These are phyloP conservation scores for Penicillium sp. DNA, from an alignment of 2,329 filamentous ascomycete species.

Conservation along the genomic window DNA sequence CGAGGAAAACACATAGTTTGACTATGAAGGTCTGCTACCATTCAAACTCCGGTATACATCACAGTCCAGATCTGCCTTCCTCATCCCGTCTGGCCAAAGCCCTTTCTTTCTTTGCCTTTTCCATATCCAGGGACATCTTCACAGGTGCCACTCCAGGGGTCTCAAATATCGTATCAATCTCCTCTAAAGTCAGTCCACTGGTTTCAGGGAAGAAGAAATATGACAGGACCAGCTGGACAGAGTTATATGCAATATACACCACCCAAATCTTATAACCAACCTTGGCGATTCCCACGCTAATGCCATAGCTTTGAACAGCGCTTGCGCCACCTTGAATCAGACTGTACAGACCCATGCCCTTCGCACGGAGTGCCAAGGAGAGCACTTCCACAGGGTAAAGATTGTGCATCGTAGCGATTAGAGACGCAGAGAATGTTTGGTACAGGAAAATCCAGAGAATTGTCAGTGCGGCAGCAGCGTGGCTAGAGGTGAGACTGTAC, in stretches of 20 bases:
- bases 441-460: conserved; percentile 52
- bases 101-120: conserved; percentile 41
- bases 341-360: conserved; percentile 49
- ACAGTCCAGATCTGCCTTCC: conserved; percentile 4
- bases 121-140: conserved; percentile 46
- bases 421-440: conserved; percentile 48
- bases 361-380: conserved; percentile 46
- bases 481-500: conserved; percentile 33
- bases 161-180: conserved; percentile 61
- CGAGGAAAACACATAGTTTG: not conserved
- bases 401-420: conserved; percentile 53
- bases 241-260: conserved; percentile 54
- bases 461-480: conserved; percentile 42
- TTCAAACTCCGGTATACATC: not conserved
- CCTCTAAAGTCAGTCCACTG: conserved; percentile 52
- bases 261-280: conserved; percentile 54
- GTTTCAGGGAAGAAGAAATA: conserved; percentile 58
- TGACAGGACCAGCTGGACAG: conserved; percentile 46
- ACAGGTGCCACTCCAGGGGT: conserved; percentile 45
- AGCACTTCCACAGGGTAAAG: conserved; percentile 49
- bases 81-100: conserved; percentile 20
- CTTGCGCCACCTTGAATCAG: conserved; percentile 48
- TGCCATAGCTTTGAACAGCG: conserved; percentile 49
- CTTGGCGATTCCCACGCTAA: conserved; percentile 48
- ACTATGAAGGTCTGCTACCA: not conserved